phyloP scores from a whole-genome alignment of 129 eudicot genomes.

The Centella asiatica region DNA sequence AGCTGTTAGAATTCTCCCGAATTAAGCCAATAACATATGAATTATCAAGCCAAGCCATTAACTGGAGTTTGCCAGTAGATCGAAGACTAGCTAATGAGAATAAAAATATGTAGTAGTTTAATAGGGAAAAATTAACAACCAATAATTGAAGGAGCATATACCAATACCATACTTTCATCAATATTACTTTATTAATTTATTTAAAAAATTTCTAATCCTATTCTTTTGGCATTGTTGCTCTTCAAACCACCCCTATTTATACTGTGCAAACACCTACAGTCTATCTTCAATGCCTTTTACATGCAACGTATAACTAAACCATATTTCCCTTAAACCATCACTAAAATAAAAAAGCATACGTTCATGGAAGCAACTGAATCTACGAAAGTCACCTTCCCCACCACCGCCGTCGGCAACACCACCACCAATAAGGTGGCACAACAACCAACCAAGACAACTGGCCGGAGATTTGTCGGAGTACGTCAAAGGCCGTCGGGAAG shows the following conservation, averaged over 20 bases:
- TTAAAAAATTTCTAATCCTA: no score
- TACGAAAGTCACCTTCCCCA: conserved; percentile 1
- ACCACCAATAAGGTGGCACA: neutral
- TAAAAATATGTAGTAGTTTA: neutral
- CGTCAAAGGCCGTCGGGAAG: conserved; percentile 80
- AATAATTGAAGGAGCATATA: conserved; percentile 44
- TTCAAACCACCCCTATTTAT: conserved; percentile 27
- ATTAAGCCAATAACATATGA: conserved; percentile 6
- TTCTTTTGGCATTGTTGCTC: neutral
- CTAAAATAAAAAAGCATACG: neutral
- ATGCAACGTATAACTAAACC: conserved; percentile 23
- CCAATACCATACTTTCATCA: neutral
- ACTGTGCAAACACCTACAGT: neutral
- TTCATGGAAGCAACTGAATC: conserved; percentile 35
- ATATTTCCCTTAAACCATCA: conserved; percentile 11
- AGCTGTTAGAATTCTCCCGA: conserved; percentile 10
- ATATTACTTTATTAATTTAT: neutral
- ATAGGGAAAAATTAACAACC: neutral
- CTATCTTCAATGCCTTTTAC: conserved; percentile 7
- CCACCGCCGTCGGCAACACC: conserved; percentile 14
- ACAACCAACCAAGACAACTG: conserved; percentile 24
- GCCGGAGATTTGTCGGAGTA: conserved; percentile 56
- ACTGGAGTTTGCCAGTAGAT: conserved; percentile 1
- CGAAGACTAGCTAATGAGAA: neutral
- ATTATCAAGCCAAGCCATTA: conserved; percentile 15